Conservation (phyloP, 495 filamentous ascomycete species). For the Podospora comata region DNA sequence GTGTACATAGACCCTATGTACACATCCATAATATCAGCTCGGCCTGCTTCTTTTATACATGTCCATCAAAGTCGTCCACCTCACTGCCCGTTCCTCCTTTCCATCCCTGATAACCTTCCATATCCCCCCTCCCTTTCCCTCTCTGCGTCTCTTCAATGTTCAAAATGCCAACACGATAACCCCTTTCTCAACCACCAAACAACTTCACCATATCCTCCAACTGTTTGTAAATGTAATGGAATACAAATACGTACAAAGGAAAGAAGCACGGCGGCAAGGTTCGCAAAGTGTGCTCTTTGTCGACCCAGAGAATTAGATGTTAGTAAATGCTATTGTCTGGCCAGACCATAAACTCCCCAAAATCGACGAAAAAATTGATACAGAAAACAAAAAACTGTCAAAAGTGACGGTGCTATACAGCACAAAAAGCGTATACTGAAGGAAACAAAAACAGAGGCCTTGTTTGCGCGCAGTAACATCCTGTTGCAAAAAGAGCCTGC, state of each 20-base stretch:
- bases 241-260: background rate
- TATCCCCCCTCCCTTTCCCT: background rate
- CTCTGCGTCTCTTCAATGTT: background rate
- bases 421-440: background rate
- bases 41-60: background rate
- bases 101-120: background rate
- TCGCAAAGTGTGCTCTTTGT: conserved; percentile 2
- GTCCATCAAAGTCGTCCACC: conserved; percentile 6
- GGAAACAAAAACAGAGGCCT: background rate
- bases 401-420: background rate
- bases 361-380: background rate
- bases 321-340: conserved; percentile 12
- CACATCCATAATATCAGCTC: background rate
- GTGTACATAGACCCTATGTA: background rate
- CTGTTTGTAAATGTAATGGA: conserved; percentile 4
- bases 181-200: background rate
- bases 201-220: background rate
- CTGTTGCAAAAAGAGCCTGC: conserved; percentile 3
- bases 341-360: conserved; percentile 13
- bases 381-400: conserved; percentile 4
- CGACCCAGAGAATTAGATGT: conserved; percentile 10
- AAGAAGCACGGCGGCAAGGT: background rate
- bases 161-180: background rate
- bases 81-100: background rate
- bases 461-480: background rate